phyloP scores from a whole-genome alignment of 441 rosid genomes.

The Erodium texanum region DNA sequence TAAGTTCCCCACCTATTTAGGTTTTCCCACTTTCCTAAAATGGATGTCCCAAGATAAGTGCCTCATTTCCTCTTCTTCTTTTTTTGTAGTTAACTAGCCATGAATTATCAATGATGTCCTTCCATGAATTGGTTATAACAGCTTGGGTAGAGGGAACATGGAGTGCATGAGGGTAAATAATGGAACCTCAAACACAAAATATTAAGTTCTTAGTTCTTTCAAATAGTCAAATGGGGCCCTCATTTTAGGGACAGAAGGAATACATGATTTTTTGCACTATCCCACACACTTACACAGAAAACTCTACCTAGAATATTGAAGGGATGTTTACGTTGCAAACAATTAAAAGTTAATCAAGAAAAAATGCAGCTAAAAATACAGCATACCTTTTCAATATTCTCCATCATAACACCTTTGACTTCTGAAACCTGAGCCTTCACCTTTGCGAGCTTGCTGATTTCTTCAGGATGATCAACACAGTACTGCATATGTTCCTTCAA shows the following conservation, averaged over 20 bases:
- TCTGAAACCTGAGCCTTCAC: constrained; percentile 54
- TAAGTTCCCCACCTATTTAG: too few relatives aligned
- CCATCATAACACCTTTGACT: constrained; percentile 60
- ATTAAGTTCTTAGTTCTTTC: background rate
- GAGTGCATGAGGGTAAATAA: background rate
- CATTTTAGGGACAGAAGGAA: too few relatives aligned
- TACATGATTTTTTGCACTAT: background rate
- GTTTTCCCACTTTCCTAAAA: too few relatives aligned
- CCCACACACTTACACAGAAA: background rate
- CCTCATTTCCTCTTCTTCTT: background rate
- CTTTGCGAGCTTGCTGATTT: constrained; percentile 54
- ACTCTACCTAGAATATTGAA: background rate
- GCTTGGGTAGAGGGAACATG: background rate
- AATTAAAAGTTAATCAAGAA: background rate
- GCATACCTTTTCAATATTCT: constrained; percentile 30
- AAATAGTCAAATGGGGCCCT: background rate
- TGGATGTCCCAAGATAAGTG: background rate
- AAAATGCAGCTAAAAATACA: background rate
- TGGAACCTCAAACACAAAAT: background rate
- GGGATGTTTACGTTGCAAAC: background rate
- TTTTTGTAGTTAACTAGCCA: background rate
- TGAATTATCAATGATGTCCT: background rate
- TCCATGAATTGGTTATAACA: background rate
- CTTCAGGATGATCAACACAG: constrained; percentile 50
- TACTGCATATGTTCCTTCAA: constrained; percentile 56